A percentile compares a stretch with the other conserved stretches of the same genome.
phyloP scores from a whole-genome alignment of 495 filamentous ascomycete species.

The Penicillium macrosclerotiorum region DNA sequence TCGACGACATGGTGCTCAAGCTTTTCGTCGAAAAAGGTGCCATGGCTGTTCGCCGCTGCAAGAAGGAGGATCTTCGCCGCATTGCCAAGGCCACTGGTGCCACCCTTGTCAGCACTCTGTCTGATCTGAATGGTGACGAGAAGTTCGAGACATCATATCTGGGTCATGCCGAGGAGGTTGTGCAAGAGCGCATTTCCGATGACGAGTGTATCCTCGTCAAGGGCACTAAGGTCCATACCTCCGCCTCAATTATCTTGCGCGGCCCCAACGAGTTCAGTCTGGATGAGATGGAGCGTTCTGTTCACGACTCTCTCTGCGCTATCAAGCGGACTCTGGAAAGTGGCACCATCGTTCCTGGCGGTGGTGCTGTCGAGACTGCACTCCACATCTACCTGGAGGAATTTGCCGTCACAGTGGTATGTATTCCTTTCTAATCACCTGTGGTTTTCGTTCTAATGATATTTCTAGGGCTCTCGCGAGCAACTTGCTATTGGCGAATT shows the following conservation, averaged over 20 bases:
- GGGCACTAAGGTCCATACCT: constrained; percentile 89
- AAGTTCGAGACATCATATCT: constrained; percentile 87
- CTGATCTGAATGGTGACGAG: constrained; percentile 97
- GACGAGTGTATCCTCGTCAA: constrained; percentile 98
- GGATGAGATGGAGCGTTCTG: constrained; percentile 98
- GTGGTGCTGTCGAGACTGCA: constrained; percentile 96
- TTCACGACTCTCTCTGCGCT: constrained; percentile 94
- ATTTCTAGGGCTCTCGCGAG: constrained; percentile 78
- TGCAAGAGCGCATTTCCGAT: constrained; percentile 95
- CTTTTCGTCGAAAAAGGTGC: constrained; percentile 91
- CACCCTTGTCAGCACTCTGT: constrained; percentile 85
- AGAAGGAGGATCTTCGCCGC: constrained; percentile 96
- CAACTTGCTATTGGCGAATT: constrained; percentile 98
- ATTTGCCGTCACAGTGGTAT: constrained; percentile 92
- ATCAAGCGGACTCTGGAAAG: constrained; percentile 97
- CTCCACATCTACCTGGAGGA: constrained; percentile 99
- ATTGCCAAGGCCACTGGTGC: constrained; percentile 97
- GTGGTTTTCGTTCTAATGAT: constrained; percentile 13
- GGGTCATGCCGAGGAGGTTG: constrained; percentile 90
- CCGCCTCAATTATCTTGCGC: constrained; percentile 93
- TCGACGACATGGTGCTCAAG: constrained; percentile 94
- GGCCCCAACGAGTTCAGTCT: constrained; percentile 95
- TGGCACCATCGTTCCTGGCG: constrained; percentile 93
- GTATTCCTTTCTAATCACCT: constrained; percentile 22
- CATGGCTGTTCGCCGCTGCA: constrained; percentile 94